A percentile compares a stretch with the other conserved stretches of the same genome.
These are phyloP conservation scores for Avicennia marina DNA, from an alignment of 257 asterid genomes.

Conservation along the genomic window DNA sequence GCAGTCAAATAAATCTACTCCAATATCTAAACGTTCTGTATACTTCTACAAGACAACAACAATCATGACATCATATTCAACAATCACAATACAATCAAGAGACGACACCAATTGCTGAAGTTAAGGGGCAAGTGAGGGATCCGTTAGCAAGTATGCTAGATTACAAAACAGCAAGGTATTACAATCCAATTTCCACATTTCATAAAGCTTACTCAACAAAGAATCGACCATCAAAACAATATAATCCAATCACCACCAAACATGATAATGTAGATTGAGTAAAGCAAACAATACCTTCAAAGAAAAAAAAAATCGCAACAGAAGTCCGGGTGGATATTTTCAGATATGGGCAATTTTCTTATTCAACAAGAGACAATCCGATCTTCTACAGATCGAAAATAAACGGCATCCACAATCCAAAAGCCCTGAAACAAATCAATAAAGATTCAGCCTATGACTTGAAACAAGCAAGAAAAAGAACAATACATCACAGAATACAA, in stretches of 20 bases:
- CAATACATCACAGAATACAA: constrained; percentile 13
- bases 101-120: constrained; percentile 9
- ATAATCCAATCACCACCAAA: constrained; percentile 21
- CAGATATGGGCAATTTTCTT: constrained; percentile 24
- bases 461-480: constrained; percentile 18
- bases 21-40: not conserved
- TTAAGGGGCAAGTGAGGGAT: constrained; percentile 25
- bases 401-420: constrained; percentile 33
- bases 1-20: constrained; percentile 15
- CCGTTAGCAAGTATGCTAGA: constrained; percentile 22
- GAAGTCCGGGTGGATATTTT: constrained; percentile 20
- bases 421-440: constrained; percentile 27
- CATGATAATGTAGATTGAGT: constrained; percentile 40
- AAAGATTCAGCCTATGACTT: constrained; percentile 29
- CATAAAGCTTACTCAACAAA: not conserved
- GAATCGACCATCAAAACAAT: constrained; percentile 15
- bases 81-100: not conserved
- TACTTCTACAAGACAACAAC: constrained; percentile 1
- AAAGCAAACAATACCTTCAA: constrained; percentile 22
- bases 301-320: constrained; percentile 15
- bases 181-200: constrained; percentile 16
- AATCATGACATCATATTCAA: not conserved
- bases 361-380: constrained; percentile 38
- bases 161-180: constrained; percentile 10
- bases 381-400: constrained; percentile 56